Percentiles rank a stretch among this genome's conserved stretches.
These are phyloP conservation scores for Taphrina pruni DNA, from an alignment of 1,139 yeast genomes.

Conservation along the genomic window DNA sequence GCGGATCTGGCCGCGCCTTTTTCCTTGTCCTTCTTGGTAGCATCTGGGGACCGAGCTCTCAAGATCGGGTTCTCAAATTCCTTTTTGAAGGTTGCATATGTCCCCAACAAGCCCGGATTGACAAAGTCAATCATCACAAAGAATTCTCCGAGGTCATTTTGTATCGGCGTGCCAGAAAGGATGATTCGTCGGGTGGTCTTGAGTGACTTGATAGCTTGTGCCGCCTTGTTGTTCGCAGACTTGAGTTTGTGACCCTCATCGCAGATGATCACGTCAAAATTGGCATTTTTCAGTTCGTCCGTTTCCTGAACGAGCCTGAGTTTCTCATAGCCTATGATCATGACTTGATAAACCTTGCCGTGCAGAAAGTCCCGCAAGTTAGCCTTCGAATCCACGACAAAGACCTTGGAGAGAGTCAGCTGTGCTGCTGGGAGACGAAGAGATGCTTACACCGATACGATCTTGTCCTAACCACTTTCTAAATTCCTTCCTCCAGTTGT, in stretches of 20 bases:
- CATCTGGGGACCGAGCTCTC: conserved; percentile 73
- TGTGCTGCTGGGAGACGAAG: conserved; percentile 12
- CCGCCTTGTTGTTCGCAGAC: conserved; percentile 40
- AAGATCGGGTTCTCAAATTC: conserved; percentile 73
- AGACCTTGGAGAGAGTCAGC: conserved; percentile 3
- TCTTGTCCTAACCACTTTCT: conserved; percentile 83
- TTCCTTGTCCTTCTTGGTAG: conserved; percentile 59
- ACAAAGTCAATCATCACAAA: conserved; percentile 79
- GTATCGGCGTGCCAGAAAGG: conserved; percentile 94
- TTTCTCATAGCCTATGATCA: conserved; percentile 88
- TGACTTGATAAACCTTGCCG: conserved; percentile 76
- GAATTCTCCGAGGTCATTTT: conserved; percentile 85
- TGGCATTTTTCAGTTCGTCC: conserved; percentile 57
- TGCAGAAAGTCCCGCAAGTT: conserved; percentile 72
- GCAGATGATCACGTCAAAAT: conserved; percentile 79
- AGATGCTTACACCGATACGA: conserved; percentile 57
- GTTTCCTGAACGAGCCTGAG: conserved; percentile 61
- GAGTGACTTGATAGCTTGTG: conserved; percentile 35
- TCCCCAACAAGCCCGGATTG: conserved; percentile 82
- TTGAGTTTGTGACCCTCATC: conserved; percentile 95
- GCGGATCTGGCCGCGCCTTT: conserved; percentile 68
- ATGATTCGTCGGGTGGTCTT: conserved; percentile 61
- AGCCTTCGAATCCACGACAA: conserved; percentile 50
- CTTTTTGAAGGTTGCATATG: conserved; percentile 66
- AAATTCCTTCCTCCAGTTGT: conserved; percentile 89